Percentiles rank a stretch among this genome's conserved stretches.
These are phyloP conservation scores for Grigorovia humatica DNA, from an alignment of 805 yeast species.

Conservation along the genomic window DNA sequence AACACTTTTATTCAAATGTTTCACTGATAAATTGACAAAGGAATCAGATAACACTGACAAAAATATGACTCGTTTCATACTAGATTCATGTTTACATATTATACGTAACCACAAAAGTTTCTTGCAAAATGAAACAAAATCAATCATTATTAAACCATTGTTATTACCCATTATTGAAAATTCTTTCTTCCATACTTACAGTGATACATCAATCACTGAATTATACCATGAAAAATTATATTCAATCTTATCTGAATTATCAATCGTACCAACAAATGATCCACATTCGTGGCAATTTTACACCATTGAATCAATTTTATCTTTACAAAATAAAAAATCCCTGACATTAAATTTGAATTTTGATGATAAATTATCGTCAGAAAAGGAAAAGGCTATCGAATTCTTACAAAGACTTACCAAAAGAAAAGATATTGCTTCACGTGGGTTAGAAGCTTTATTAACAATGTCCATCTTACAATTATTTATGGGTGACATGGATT, in stretches of 20 bases:
- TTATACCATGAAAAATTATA: constrained; percentile 53
- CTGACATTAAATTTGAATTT: constrained; percentile 31
- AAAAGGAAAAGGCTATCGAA: constrained; percentile 40
- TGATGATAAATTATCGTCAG: constrained; percentile 46
- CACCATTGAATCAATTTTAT: constrained; percentile 34
- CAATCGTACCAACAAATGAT: constrained; percentile 31
- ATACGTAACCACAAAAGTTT: constrained; percentile 35
- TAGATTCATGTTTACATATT: constrained; percentile 49
- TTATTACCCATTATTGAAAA: constrained; percentile 23
- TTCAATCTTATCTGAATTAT: constrained; percentile 53
- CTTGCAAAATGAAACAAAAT: constrained; percentile 8
- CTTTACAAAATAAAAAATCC: constrained; percentile 13
- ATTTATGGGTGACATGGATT: constrained; percentile 66
- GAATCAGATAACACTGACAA: constrained; percentile 3
- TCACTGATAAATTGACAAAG: constrained; percentile 3
- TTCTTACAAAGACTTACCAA: constrained; percentile 36
- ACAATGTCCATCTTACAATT: constrained; percentile 71
- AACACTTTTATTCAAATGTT: constrained; percentile 14
- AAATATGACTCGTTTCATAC: constrained; percentile 36
- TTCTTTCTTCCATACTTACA: constrained; percentile 21
- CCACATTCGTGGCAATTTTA: constrained; percentile 45
- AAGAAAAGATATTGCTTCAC: constrained; percentile 5
- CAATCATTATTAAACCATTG: constrained; percentile 18
- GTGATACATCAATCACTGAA: constrained; percentile 4
- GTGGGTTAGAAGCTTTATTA: constrained; percentile 63